Base-by-base conservation (phyloP, 306 rosid species). In the Lablab purpureus region DNA sequence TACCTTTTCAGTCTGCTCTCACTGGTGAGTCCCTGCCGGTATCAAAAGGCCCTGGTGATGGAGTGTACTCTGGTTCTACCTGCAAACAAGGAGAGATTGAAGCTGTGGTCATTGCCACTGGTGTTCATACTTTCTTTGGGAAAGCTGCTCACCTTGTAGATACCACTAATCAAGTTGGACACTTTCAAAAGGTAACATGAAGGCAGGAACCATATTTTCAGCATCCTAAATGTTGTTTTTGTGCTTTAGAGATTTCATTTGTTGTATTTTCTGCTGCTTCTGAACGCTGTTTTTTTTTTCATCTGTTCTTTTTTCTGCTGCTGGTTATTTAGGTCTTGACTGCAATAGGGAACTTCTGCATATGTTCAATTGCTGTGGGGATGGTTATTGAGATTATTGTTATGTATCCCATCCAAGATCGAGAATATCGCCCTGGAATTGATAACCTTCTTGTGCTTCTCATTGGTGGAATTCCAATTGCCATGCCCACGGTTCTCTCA, bases 61-160 rank as follows among this genome's bases (percentile, higher is more conserved):
- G 98, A 45, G 91, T 93, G 27, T 93, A 93, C 62, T 93, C 98
- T 63, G 98, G 98, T 81, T 93, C 98, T 22, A 93, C 98, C 75
- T 93, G 98, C 84, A 93, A 93, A 54, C 98, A 93, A 79, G 98
- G 98, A 80, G 98, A 93, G 88, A 83, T 93, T 72, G 98, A 93
- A 79, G 98, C 98, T 19, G 91, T 93, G 74, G 97, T 91, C 79
- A 93, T 93, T 74, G 98, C 94, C 51, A 93, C 98, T 0, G 98
- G 98, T 5, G 98, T 93, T n/a, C 98, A 93, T 72, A 91, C 98
- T 52, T 93, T 93, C 85, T 93, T 93, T 62, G 98, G 98, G 21
- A 93, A 91, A 79, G 98, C 98, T 83, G 98, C 98, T 73, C 98
- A 93, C 81, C 98, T 93, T 64, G 98, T 93, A 67, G 98, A 93